Evolutionary conservation across 1,284 basidiomycete species (phyloP).

Genomic region (Testicularia cyperi): DNA sequence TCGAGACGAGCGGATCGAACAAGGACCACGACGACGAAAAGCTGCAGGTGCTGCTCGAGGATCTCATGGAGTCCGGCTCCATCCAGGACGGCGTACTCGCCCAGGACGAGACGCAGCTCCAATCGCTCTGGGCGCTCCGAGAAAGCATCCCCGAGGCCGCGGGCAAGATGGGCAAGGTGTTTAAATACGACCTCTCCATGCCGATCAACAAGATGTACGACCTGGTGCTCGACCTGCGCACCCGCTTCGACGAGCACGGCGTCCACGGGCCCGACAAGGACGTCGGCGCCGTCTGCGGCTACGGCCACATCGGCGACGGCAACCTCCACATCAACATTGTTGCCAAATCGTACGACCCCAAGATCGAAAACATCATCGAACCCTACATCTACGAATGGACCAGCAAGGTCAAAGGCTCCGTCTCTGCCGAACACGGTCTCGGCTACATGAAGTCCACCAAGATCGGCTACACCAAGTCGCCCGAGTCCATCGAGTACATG

Average conservation of each 20-base stretch:
- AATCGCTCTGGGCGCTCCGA: conserved; percentile 87
- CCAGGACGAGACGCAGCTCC: conserved; percentile 86
- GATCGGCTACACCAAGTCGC: conserved; percentile 82
- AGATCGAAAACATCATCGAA: conserved; percentile 84
- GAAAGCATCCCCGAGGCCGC: conserved; percentile 91
- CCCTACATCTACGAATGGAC: conserved; percentile 95
- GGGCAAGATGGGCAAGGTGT: conserved; percentile 89
- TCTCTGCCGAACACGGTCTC: conserved; percentile 95
- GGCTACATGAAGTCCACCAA: conserved; percentile 92
- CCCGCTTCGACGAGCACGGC: conserved; percentile 73
- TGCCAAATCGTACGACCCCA: conserved; percentile 77
- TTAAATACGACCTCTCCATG: conserved; percentile 96
- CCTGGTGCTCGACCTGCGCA: conserved; percentile 79
- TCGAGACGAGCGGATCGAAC: conserved; percentile 93
- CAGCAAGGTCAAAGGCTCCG: conserved; percentile 69
- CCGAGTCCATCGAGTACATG: conserved; percentile 82
- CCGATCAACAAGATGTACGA: conserved; percentile 85
- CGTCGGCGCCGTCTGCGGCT: conserved; percentile 71
- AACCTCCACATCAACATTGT: conserved; percentile 94
- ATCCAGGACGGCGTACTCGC: conserved; percentile 90
- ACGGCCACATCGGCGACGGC: conserved; percentile 95
- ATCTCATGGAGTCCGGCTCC: conserved; percentile 74
- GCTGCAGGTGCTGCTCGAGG: conserved; percentile 78
- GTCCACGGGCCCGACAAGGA: conserved; percentile 69
- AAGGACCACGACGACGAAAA: conserved; percentile 97